Percentiles rank a stretch among this genome's conserved stretches.
phyloP scores from a whole-genome alignment of 1,284 basidiomycete species.

The Apiotrichum sp. region DNA sequence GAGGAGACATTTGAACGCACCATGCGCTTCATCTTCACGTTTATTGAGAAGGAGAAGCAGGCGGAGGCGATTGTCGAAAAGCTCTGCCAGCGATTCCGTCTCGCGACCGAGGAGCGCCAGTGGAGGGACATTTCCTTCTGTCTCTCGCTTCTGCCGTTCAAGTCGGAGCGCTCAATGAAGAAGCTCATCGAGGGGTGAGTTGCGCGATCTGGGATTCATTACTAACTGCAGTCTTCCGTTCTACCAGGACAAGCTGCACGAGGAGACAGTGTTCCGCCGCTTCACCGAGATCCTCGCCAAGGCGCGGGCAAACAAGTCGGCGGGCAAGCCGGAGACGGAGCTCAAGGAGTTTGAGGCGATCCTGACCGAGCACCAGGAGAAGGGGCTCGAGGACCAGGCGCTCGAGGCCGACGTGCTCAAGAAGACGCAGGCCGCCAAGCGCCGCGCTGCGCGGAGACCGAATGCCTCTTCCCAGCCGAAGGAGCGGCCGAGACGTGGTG shows the following conservation, averaged over 20 bases:
- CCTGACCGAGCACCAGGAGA: conserved; percentile 69
- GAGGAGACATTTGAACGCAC: conserved; percentile 88
- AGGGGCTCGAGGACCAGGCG: conserved; percentile 85
- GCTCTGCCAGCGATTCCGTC: conserved; percentile 85
- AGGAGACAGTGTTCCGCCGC: conserved; percentile 70
- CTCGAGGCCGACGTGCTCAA: conserved; percentile 75
- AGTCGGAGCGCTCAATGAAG: conserved; percentile 91
- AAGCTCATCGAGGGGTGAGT: conserved; percentile 80
- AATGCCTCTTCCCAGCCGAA: conserved; percentile 2
- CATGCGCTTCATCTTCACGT: conserved; percentile 91
- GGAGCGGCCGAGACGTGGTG: conserved; percentile 2
- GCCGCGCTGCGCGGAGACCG: conserved; percentile 46
- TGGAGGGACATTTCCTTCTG: conserved; percentile 98
- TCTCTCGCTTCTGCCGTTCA: conserved; percentile 88
- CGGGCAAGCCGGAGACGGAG: conserved; percentile 81
- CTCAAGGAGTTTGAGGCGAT: conserved; percentile 87
- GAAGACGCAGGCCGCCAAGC: conserved; percentile 72
- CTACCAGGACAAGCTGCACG: conserved; percentile 94
- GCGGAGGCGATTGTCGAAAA: conserved; percentile 92
- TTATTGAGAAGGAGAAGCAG: conserved; percentile 98
- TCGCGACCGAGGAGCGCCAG: conserved; percentile 81
- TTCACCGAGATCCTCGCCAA: conserved; percentile 85
- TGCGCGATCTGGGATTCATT: conserved; percentile 7
- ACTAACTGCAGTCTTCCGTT: conserved; percentile 53
- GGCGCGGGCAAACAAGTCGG: conserved; percentile 71